Conservation (phyloP, 192 early-diverging fungal genomes). For the Chytriomyces confervae region DNA sequence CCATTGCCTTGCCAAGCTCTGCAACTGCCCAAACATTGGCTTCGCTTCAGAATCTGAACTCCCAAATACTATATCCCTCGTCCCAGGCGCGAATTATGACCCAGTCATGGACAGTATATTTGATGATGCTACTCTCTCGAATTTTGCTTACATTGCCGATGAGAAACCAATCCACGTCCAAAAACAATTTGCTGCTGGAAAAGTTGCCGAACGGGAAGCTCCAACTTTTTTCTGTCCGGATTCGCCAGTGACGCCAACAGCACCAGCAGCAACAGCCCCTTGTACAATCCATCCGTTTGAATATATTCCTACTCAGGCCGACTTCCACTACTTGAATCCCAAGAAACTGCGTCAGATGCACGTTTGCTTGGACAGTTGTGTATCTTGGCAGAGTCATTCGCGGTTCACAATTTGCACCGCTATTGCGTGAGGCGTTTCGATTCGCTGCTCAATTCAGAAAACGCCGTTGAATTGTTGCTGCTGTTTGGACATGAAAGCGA, state of each 20-base stretch:
- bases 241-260: not conserved
- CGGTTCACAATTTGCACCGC: not conserved
- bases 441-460: not conserved
- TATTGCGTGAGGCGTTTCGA: slow-evolving; percentile 7
- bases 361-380: not conserved
- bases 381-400: slow-evolving; percentile 8
- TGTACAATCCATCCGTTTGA: not conserved
- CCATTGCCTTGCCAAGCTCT: not conserved
- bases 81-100: slow-evolving; percentile 12
- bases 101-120: slow-evolving; percentile 18
- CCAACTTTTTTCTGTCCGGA: not conserved
- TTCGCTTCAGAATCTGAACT: slow-evolving; percentile 1
- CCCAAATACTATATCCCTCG: slow-evolving; percentile 13
- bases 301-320: slow-evolving; percentile 21
- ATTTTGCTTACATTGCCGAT: slow-evolving; percentile 18
- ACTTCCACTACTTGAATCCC: slow-evolving; percentile 13
- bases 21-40: not conserved
- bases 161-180: slow-evolving; percentile 31
- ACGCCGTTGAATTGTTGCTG: not conserved
- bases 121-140: slow-evolving; percentile 37
- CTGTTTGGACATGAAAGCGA: not conserved
- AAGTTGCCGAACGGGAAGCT: slow-evolving; percentile 22
- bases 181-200: slow-evolving; percentile 19
- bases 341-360: not conserved
- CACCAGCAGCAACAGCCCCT: not conserved